Base-by-base conservation (phyloP, 2,329 filamentous ascomycete genomes). In the Pyrenochaeta sp. region DNA sequence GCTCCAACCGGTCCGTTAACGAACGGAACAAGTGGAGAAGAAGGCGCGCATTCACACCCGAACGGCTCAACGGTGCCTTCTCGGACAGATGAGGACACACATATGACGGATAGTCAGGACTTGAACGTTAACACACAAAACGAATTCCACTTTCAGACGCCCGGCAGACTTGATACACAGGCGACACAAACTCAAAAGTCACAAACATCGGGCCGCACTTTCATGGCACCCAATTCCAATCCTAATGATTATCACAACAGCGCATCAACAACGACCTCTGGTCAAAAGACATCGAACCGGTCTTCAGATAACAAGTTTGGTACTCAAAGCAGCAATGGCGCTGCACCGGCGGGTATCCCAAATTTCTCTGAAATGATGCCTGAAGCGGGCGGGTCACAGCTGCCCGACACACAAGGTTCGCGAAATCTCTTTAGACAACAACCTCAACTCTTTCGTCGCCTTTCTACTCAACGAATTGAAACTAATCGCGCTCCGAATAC, bases 251-350 rank as follows among this genome's bases (percentile, higher is more conserved):
- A 88, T 57, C 80, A 89, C 52, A 97, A 98, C 69, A 93, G 96
- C 70, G 94, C 93, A 1, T 96, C 93, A 2, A 96, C 93, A 1
- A 97, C 93, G 1, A 88, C 88, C 24, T 90, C 87, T 3, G 87
- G 88, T n/a, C 95, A 96, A 78, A 88, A 87, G 75, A 93, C 91
- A 2, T 92, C 91, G 0, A 88, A 91, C 60, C 86, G 87, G 5
- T 92, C 90, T 2, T 80, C 88, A 12, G 88, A 86, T 74, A 89
- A 90, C 73, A 91, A 90, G 0, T 90, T 93, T 72, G 83, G 85
- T 56, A 91, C 90, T 0, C 90, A 93, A 72, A 84, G 85, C 57
- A 91, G 89, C 2, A 92, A 93, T 60, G 90, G 90, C 22, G 73
- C 78, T 30, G 73, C 76, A 13, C 71, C 74, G 25, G 73, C 70